A percentile compares a stretch with the other conserved stretches of the same genome.
Evolutionary conservation across 176 grass and related monocot species (phyloP).

Genomic region (Rhynchospora tenuis): DNA sequence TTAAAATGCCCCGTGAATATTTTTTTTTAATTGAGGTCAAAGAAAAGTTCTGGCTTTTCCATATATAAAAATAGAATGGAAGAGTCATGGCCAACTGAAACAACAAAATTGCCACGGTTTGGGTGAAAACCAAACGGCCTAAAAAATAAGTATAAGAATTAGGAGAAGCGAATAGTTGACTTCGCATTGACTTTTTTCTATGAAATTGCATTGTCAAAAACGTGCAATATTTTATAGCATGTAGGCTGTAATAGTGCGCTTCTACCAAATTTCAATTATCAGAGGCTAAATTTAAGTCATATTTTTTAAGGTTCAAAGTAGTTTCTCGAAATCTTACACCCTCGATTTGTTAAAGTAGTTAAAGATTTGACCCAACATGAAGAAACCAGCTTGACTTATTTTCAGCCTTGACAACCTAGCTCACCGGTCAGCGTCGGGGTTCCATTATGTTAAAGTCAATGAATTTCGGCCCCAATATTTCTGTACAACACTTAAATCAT

Average conservation of each 20-base stretch:
- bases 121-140: background rate
- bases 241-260: background rate
- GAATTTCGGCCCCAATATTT: background rate
- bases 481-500: background rate
- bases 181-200: background rate
- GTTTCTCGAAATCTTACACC: too few relatives aligned
- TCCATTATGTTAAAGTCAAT: too few relatives aligned
- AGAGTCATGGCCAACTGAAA: background rate
- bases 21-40: background rate
- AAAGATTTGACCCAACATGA: background rate
- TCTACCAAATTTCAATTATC: background rate
- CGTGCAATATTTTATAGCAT: background rate
- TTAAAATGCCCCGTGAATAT: background rate
- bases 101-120: background rate
- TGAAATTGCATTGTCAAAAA: background rate
- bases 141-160: conserved; percentile 8
- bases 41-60: background rate
- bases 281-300: background rate
- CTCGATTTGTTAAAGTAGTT: background rate
- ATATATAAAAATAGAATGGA: background rate
- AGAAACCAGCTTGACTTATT: conserved; percentile 4
- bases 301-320: conserved; percentile 5
- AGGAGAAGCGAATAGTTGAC: background rate
- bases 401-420: background rate
- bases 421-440: too few relatives aligned